Percentiles rank a stretch among this genome's conserved stretches.
Conservation (phyloP, 2,329 filamentous ascomycete genomes). For the Fusarium sp. region DNA sequence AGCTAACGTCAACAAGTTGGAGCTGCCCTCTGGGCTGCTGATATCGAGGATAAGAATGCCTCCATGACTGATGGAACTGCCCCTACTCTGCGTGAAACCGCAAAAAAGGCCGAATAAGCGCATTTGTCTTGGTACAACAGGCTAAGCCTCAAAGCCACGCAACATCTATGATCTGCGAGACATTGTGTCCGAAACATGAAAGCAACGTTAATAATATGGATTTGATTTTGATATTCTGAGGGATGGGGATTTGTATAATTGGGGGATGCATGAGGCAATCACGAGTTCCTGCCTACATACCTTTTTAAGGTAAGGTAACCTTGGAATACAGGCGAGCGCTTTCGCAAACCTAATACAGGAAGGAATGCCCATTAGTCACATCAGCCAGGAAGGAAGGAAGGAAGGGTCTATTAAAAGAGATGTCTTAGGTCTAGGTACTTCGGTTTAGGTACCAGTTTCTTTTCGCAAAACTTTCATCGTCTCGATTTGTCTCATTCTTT, state of each 20-base stretch:
- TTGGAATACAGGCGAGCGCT: not conserved
- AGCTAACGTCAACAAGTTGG: conserved; percentile 65
- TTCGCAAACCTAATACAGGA: not conserved
- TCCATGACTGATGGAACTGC: conserved; percentile 61
- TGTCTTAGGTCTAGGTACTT: conserved; percentile 2
- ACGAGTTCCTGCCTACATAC: not conserved
- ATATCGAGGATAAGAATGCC: conserved; percentile 71
- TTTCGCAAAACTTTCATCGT: not conserved
- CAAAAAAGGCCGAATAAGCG: conserved; percentile 57
- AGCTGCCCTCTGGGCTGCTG: conserved; percentile 92
- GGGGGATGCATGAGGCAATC: not conserved
- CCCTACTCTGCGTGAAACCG: conserved; percentile 59
- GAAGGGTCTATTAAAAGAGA: not conserved
- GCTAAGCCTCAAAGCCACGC: not conserved
- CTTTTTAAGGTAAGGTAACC: not conserved
- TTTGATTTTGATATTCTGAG: not conserved
- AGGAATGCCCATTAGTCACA: not conserved
- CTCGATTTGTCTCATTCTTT: conserved; percentile 16
- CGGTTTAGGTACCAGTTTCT: not conserved
- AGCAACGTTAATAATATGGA: not conserved
- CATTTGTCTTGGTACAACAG: not conserved
- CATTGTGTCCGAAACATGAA: not conserved
- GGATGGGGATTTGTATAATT: not conserved
- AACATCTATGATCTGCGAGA: conserved; percentile 7
- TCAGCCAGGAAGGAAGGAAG: not conserved